A percentile compares a stretch with the other conserved stretches of the same genome.
Conservation (phyloP, 2,329 filamentous ascomycete genomes). For the Colletotrichum paranaense region DNA sequence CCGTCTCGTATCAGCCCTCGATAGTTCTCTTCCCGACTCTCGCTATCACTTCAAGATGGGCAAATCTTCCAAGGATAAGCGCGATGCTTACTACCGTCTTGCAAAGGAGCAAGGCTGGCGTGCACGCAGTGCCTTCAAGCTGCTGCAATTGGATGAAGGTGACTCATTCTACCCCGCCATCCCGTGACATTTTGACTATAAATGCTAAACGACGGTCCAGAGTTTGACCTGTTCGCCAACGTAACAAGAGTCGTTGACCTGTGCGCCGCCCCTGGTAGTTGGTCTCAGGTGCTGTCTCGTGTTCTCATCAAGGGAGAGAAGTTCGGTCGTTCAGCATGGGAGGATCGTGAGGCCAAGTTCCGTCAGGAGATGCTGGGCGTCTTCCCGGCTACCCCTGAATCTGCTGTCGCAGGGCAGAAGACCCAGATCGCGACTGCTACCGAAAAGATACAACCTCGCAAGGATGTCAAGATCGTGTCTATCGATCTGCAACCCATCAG, state of each 20-base stretch:
- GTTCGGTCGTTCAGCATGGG: slow-evolving; percentile 87
- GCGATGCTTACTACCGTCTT: slow-evolving; percentile 96
- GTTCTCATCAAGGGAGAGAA: slow-evolving; percentile 94
- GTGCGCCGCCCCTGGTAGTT: slow-evolving; percentile 94
- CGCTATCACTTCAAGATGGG: slow-evolving; percentile 70
- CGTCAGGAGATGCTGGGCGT: slow-evolving; percentile 69
- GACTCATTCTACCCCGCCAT: slow-evolving; percentile 31
- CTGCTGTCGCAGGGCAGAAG: slow-evolving; percentile 1
- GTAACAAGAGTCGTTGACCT: slow-evolving; percentile 95
- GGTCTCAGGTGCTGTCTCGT: slow-evolving; percentile 95
- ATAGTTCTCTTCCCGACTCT: background rate
- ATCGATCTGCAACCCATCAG: slow-evolving; percentile 98
- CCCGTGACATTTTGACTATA: background rate
- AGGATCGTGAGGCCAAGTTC: slow-evolving; percentile 80
- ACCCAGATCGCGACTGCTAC: slow-evolving; percentile 33
- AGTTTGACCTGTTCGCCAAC: slow-evolving; percentile 92
- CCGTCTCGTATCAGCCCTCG: background rate
- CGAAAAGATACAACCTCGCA: slow-evolving; percentile 56
- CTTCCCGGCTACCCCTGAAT: slow-evolving; percentile 44
- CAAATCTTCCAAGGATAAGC: slow-evolving; percentile 98
- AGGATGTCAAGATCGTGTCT: slow-evolving; percentile 91
- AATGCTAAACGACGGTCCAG: slow-evolving; percentile 52
- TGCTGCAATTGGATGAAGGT: slow-evolving; percentile 92
- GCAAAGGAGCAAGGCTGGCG: slow-evolving; percentile 99
- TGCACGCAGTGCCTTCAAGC: slow-evolving; percentile 94